phyloP scores from a whole-genome alignment of 306 rosid genomes.

The Acacia confusa region DNA sequence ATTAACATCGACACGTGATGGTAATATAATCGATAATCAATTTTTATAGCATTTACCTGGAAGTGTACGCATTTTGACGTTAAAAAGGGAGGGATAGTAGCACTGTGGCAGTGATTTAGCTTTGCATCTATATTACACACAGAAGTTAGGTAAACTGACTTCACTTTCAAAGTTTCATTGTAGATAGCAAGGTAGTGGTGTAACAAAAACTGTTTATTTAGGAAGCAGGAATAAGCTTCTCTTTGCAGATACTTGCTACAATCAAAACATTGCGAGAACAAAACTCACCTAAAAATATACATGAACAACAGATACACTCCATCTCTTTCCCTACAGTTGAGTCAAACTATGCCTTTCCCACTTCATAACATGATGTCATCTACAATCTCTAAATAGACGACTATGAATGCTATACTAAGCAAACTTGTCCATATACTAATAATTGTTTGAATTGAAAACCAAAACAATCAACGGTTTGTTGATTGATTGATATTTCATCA shows the following conservation, averaged over 20 bases:
- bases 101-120: background rate
- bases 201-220: constrained; percentile 2
- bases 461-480: background rate
- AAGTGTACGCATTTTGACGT: background rate
- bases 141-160: background rate
- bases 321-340: constrained; percentile 17
- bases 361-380: constrained; percentile 15
- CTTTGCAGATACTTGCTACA: background rate
- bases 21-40: background rate
- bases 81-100: background rate
- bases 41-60: background rate
- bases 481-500: constrained; percentile 33
- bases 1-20: background rate
- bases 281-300: constrained; percentile 27
- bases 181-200: background rate
- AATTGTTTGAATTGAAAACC: constrained; percentile 11
- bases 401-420: background rate
- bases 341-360: constrained; percentile 45
- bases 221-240: constrained; percentile 16
- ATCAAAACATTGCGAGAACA: constrained; percentile 5
- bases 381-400: constrained; percentile 35
- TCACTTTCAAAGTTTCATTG: background rate
- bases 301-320: constrained; percentile 26
- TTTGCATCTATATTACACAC: background rate
- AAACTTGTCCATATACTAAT: constrained; percentile 25